phyloP scores from a whole-genome alignment of 2,329 filamentous ascomycete species.

The Dendrostoma leiphaemia region DNA sequence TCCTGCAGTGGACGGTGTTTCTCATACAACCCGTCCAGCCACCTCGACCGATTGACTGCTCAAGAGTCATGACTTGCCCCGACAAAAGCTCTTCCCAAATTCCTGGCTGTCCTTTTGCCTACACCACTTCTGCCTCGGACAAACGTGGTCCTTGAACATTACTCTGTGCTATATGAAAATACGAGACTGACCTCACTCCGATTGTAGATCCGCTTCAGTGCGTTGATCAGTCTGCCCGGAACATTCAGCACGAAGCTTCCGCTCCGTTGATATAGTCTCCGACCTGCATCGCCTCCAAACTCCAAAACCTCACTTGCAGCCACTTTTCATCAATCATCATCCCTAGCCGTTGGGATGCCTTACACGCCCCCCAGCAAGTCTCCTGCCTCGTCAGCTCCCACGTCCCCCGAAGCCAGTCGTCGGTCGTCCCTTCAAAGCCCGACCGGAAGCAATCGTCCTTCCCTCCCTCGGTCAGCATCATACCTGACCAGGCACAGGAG shows the following conservation, averaged over 20 bases:
- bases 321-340: background rate
- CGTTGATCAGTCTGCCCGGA: conserved; percentile 16
- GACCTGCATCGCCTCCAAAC: conserved; percentile 21
- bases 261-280: conserved; percentile 2
- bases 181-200: background rate
- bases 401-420: conserved; percentile 57
- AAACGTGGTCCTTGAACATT: background rate
- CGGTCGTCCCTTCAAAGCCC: conserved; percentile 51
- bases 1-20: background rate
- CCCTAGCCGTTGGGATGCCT: conserved; percentile 63
- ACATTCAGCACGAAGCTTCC: background rate
- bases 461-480: conserved; percentile 62
- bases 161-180: background rate
- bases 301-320: no score
- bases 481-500: conserved; percentile 65
- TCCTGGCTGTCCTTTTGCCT: background rate
- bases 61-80: background rate
- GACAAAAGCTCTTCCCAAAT: background rate
- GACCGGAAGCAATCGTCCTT: conserved; percentile 44
- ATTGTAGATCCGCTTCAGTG: conserved; percentile 22
- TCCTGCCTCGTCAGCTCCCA: conserved; percentile 56
- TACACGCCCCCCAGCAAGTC: conserved; percentile 79
- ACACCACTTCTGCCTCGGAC: background rate
- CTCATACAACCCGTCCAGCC: background rate
- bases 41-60: background rate